Evolutionary conservation across 257 asterid genomes (phyloP).

Genomic region (Fraxinus americana): DNA sequence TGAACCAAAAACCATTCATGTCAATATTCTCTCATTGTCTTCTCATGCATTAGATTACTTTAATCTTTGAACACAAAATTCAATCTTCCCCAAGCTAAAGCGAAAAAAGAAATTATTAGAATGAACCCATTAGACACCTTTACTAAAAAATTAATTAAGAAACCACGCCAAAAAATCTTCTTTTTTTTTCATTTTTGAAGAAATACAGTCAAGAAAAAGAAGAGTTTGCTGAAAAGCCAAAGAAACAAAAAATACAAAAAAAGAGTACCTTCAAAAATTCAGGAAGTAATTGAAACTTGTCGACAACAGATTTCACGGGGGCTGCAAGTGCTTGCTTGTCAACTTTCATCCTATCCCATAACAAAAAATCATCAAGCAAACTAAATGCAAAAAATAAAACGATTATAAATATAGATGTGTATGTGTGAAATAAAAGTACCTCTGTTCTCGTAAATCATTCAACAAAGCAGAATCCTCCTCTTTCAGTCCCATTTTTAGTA

Average conservation of each 20-base stretch:
- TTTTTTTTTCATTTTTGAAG: neutral
- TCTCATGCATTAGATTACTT: constrained; percentile 2
- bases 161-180: neutral
- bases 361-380: constrained; percentile 10
- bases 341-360: constrained; percentile 37
- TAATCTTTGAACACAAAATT: neutral
- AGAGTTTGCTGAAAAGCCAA: neutral
- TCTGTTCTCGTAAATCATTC: constrained; percentile 29
- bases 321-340: constrained; percentile 68
- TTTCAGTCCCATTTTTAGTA: constrained; percentile 30
- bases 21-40: neutral
- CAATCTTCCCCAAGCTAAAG: neutral
- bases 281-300: constrained; percentile 75
- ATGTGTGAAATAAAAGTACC: constrained; percentile 22
- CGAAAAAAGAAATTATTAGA: neutral
- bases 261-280: constrained; percentile 72
- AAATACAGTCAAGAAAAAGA: neutral
- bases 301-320: constrained; percentile 65
- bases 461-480: constrained; percentile 27
- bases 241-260: neutral
- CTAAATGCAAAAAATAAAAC: neutral
- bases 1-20: neutral
- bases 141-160: neutral
- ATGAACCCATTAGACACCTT: constrained; percentile 3
- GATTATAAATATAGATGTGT: too few species aligned